Evolutionary conservation across 495 filamentous ascomycete species (phyloP).

Genomic region (Penicillium cataractarum): DNA sequence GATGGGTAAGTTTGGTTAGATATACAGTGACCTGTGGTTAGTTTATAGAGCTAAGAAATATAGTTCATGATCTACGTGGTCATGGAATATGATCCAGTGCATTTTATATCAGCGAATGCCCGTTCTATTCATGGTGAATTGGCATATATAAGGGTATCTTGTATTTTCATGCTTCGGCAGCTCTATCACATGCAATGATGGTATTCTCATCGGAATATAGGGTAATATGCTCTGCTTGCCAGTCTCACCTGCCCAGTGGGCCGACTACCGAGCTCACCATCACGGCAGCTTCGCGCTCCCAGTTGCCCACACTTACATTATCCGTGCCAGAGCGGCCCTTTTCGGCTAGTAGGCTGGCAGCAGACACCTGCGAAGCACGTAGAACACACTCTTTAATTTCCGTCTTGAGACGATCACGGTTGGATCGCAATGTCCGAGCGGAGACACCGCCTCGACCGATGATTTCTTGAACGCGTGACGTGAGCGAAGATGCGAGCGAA

Average conservation of each 20-base stretch:
- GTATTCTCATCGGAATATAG: background rate
- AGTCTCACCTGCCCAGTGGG: slow-evolving; percentile 48
- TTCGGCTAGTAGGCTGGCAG: slow-evolving; percentile 43
- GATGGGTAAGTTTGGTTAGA: background rate
- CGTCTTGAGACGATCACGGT: slow-evolving; percentile 72
- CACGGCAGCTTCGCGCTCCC: slow-evolving; percentile 93
- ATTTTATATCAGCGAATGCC: background rate
- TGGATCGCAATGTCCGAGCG: slow-evolving; percentile 76
- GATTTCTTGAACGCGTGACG: slow-evolving; percentile 80
- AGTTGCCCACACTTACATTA: slow-evolving; percentile 54
- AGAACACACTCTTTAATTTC: slow-evolving; percentile 84
- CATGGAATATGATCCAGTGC: background rate
- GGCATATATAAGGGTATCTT: slow-evolving; percentile 10
- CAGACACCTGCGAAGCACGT: slow-evolving; percentile 68
- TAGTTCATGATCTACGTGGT: background rate
- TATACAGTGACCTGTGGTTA: background rate
- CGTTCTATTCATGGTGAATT: background rate
- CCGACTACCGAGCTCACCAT: slow-evolving; percentile 82
- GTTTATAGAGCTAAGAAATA: background rate
- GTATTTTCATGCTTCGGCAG: background rate
- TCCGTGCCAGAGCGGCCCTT: slow-evolving; percentile 44
- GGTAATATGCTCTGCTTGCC: background rate
- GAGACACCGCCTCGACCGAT: slow-evolving; percentile 77
- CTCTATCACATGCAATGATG: background rate
- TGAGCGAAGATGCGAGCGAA: slow-evolving; percentile 76